phyloP scores from a whole-genome alignment of 306 rosid species.

The Casuarina equisetifolia region DNA sequence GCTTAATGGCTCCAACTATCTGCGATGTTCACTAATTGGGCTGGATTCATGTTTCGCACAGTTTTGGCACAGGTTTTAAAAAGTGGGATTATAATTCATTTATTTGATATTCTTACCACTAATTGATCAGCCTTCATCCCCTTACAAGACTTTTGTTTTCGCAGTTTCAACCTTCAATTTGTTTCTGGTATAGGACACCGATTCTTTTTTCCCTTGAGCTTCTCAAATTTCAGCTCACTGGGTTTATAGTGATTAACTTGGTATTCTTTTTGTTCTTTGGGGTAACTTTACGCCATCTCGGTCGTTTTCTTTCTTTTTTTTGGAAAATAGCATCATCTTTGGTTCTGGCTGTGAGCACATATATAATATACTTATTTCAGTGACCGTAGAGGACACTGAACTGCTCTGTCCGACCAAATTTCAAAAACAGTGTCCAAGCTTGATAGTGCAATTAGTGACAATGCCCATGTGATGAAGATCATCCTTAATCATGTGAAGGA shows the following conservation, averaged over 20 bases:
- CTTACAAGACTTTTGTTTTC: neutral
- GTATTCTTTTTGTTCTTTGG: neutral
- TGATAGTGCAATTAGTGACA: neutral
- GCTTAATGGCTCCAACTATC: neutral
- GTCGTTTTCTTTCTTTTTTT: neutral
- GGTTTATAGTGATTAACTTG: neutral
- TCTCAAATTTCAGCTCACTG: neutral
- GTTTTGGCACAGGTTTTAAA: neutral
- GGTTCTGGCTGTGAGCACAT: slow-evolving; percentile 3
- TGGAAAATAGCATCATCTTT: neutral
- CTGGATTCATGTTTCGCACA: neutral
- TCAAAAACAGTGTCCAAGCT: neutral
- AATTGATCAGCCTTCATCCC: neutral
- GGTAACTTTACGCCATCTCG: too few relatives aligned
- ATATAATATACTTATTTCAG: neutral
- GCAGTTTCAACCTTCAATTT: neutral
- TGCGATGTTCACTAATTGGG: neutral
- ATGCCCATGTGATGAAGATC: neutral
- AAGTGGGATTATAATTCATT: neutral
- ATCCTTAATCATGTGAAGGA: slow-evolving; percentile 7
- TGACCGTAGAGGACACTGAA: neutral
- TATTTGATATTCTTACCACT: neutral
- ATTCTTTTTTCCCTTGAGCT: neutral
- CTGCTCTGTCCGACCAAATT: neutral
- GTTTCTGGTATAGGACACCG: neutral